Evolutionary conservation across 352 stramenopile species (phyloP), one percentile per base, ranked within the genome.

Genomic region (Peronosclerospora sorghi): DNA sequence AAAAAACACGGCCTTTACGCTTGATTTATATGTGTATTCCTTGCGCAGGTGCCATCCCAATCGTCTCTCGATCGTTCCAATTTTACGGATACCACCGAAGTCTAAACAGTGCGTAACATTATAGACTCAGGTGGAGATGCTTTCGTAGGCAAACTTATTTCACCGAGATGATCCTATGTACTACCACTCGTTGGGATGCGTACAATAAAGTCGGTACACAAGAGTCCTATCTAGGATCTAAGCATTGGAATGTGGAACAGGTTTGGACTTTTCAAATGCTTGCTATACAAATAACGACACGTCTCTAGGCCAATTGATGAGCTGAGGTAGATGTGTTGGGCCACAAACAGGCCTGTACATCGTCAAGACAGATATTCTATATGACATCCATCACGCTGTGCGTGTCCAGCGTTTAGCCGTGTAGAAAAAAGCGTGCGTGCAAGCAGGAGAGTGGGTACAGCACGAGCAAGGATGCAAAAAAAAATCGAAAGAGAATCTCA

Each of bases 311-410:
- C 21, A 26, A 26, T 41, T 62, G 49, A 55, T 59, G 42, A 55
- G 17, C 55, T 63, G 49, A 59, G 55, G 39, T 32, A 26, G 30
- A 43, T 51, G 55, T 59, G 48, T 24, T 27, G 29, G 23, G 27
- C 40, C 23, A 32, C 40, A 35, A 54, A 30, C 20, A 27, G 26
- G 12, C 20, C 40, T 36, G 38, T 51, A 65, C 57, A 65, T 65
- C 56, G 39, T 32, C 19, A 30, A 4, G 13, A 34, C 38, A 36
- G 35, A 24, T 20, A 26, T 26, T 43, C 37, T 43, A 44, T 65
- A 61, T 58, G 46, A 65, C 51, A 55, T 61, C 46, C 46, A 52
- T 58, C 56, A 65, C 45, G 56, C 50, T 65, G 51, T 49, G 8
- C 45, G 44, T 54, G 42, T 54, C 45, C 41, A 53, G 34, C 45